Evolutionary conservation across 2,329 filamentous ascomycete genomes (phyloP), one percentile per base, ranked within the genome.

Genomic region (Fusarium compactum): DNA sequence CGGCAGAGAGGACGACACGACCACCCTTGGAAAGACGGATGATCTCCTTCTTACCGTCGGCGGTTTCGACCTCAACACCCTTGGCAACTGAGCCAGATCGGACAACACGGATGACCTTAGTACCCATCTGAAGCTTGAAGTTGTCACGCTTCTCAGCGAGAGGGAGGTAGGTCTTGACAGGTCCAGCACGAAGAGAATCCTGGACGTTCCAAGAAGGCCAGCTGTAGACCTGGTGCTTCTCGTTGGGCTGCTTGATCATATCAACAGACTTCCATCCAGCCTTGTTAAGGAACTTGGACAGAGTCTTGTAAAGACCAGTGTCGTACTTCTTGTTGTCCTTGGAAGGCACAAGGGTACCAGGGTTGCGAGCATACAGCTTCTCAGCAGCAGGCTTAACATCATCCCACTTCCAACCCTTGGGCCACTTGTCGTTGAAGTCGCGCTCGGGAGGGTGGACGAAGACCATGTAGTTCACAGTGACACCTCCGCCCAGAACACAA

Each of bases 141-240:
- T 92, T 91, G 11, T 82, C 79, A 58, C 88, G 84, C 52, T 82
- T 80, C 55, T 84, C 82, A 4, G 90, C 89, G 20, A 85, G 83
- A 6, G 90, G 87, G 3, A 93, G 86, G 75, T 93, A 93, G 0
- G 91, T 92, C 14, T 86, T 88, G 78, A 93, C 82, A n/a, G 91
- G 91, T 3, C 91, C 91, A 53, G 88, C 89, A 64, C 91, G 83
- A 78, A 91, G 85, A 45, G 89, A 89, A 52, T 89, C 81, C 20
- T 83, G 81, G 75, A 89, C 91, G 87, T 92, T 92, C 82, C 88
- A 92, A 8, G 89, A 84, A 15, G 90, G 87, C 76, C 90, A 86
- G 34, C 87, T 85, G 77, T 86, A 92, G 1, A 87, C 89, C 67
- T 84, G 82, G 78, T 92, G 88, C 85, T 93, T 93, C 77, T 85